Evolutionary conservation across 2,329 filamentous ascomycete species (phyloP).

Genomic region (Fusarium sulawesiense): DNA sequence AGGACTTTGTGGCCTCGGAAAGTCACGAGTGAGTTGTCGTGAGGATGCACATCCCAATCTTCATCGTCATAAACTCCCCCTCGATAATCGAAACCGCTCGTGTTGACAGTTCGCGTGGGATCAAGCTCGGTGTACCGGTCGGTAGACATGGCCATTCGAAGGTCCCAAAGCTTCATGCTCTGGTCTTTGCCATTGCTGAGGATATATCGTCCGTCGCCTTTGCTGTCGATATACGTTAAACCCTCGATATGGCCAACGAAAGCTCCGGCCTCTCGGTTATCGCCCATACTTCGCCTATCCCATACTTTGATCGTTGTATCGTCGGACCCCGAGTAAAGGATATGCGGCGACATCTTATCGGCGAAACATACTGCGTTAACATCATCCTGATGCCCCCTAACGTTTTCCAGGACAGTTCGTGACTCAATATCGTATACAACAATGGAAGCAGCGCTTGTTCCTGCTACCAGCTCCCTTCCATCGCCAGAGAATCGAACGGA

Average conservation of each 20-base stretch:
- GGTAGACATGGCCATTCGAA: slow-evolving; percentile 87
- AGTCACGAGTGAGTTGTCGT: slow-evolving; percentile 94
- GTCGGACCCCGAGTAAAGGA: slow-evolving; percentile 95
- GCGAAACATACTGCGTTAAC: slow-evolving; percentile 98
- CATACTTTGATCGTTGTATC: slow-evolving; percentile 95
- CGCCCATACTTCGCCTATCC: slow-evolving; percentile 93
- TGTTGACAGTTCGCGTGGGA: slow-evolving; percentile 63
- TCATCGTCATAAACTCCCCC: slow-evolving; percentile 72
- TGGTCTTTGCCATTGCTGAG: slow-evolving; percentile 96
- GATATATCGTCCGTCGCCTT: slow-evolving; percentile 81
- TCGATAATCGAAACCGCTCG: slow-evolving; percentile 79
- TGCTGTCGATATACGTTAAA: slow-evolving; percentile 76
- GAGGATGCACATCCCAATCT: slow-evolving; percentile 70
- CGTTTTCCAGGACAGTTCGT: slow-evolving; percentile 76
- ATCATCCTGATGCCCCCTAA: slow-evolving; percentile 84
- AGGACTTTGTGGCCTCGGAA: slow-evolving; percentile 92
- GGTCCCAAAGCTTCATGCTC: slow-evolving; percentile 96
- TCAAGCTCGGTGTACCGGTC: slow-evolving; percentile 69
- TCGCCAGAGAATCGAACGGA: slow-evolving; percentile 93
- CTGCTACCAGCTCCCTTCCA: slow-evolving; percentile 88
- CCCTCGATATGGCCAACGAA: slow-evolving; percentile 76
- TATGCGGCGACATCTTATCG: slow-evolving; percentile 87
- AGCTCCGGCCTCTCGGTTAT: slow-evolving; percentile 75
- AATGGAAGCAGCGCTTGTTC: slow-evolving; percentile 81
- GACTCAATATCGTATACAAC: slow-evolving; percentile 94